Percentiles rank a stretch among this genome's conserved stretches.
phyloP scores from a whole-genome alignment of 768 basidiomycete genomes.

The Pulveroboletus sp. region DNA sequence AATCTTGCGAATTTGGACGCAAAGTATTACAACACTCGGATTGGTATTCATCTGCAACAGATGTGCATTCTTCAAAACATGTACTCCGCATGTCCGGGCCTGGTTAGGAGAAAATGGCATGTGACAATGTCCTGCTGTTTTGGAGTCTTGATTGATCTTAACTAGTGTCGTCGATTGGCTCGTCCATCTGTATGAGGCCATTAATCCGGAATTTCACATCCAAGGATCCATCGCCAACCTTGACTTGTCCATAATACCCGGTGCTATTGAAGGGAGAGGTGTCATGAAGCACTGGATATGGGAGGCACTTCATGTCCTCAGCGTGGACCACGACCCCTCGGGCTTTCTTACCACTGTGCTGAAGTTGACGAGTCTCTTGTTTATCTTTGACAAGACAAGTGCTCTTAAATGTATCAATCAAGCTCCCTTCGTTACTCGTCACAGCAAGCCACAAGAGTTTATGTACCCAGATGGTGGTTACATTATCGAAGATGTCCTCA shows the following conservation, averaged over 20 bases:
- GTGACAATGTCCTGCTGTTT: not conserved
- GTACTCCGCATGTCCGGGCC: slow-evolving; percentile 10
- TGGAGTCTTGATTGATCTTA: not conserved
- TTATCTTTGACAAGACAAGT: slow-evolving; percentile 33
- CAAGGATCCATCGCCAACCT: slow-evolving; percentile 42
- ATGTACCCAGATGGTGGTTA: slow-evolving; percentile 15
- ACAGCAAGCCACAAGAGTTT: not conserved
- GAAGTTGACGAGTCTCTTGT: slow-evolving; percentile 35
- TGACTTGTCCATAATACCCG: slow-evolving; percentile 34
- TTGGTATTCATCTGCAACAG: slow-evolving; percentile 46
- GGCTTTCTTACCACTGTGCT: slow-evolving; percentile 39
- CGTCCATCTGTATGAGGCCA: slow-evolving; percentile 40
- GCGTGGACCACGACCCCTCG: slow-evolving; percentile 4
- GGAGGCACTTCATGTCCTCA: slow-evolving; percentile 34
- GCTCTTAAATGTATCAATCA: slow-evolving; percentile 34
- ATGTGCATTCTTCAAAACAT: slow-evolving; percentile 40
- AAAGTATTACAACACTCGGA: slow-evolving; percentile 35
- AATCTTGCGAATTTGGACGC: slow-evolving; percentile 18
- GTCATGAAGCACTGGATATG: slow-evolving; percentile 45
- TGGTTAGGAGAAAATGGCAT: slow-evolving; percentile 3
- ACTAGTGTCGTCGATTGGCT: slow-evolving; percentile 35
- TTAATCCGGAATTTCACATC: slow-evolving; percentile 44
- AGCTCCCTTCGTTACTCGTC: slow-evolving; percentile 19
- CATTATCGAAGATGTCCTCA: slow-evolving; percentile 32
- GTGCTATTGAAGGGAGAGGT: slow-evolving; percentile 31